Evolutionary conservation across 768 basidiomycete species (phyloP), one percentile per base, ranked within the genome.

Genomic region (Lenzites betulinus): DNA sequence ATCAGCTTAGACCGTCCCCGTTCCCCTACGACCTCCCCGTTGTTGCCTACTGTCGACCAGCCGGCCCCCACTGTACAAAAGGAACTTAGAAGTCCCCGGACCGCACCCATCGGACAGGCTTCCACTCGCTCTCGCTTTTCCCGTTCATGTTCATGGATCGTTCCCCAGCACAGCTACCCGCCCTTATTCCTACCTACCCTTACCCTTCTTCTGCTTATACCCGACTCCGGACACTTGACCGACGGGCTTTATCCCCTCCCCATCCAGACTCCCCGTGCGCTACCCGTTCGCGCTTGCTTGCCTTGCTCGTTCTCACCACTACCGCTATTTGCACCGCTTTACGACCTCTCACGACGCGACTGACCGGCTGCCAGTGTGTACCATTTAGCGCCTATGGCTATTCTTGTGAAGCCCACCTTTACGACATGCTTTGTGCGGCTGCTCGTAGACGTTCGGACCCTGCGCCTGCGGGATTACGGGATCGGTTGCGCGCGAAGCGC

Each of bases 291-390:
- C 11, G 30, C 30, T 33, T 33, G 30, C 30, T 33, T 5, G 30
- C 30, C 30, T 33, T 33, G 30, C 30, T 11, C 30, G 30, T 25
- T 46, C 22, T 6, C 22, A 23, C 44, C 25, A 39, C 57, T 48
- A 59, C 43, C 35, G 53, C 30, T 35, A 8, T 36, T 36, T 28
- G 53, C 42, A 47, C 41, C 54, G 28, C 52, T 20, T 60, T 53
- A 61, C 60, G 60, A 61, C 60, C 48, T 61, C 60, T 61, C 53
- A 61, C 33, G 60, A 55, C 42, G 9, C 36, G 60, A 55, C 42
- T 23, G 35, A 28, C 48, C 43, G 39, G 30, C 30, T 33, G 30
- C 30, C 30, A 33, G 30, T 33, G 48, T 58, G 28, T 58, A 47
- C 50, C 38, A 58, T 50, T 39, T 50, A 58, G 56, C 48, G 22